Conservation (phyloP, 139 green algal genomes). For the Ettlia oleoabundans region DNA sequence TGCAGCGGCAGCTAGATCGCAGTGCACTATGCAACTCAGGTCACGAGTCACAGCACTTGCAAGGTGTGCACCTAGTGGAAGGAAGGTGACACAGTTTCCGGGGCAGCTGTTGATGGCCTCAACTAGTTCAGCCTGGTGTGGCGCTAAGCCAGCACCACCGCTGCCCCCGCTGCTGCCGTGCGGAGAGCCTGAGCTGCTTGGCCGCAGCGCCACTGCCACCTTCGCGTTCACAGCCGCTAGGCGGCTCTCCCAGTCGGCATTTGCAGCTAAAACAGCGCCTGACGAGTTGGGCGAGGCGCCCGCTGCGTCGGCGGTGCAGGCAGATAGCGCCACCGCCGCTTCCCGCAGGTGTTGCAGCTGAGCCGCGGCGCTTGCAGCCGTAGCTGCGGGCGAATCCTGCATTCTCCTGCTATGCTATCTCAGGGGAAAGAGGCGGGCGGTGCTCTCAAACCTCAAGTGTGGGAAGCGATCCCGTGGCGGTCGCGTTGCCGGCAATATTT, state of each 20-base stretch:
- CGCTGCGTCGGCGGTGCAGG: not conserved
- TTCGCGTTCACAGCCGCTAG: slow-evolving; percentile 17
- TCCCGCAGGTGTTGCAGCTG: not conserved
- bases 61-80: slow-evolving; percentile 28
- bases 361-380: not conserved
- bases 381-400: not conserved
- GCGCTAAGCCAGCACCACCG: no score
- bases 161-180: no score
- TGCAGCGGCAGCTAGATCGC: no score
- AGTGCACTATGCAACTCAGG: no score
- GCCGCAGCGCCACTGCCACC: not conserved
- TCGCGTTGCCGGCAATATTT: no score
- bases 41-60: no score
- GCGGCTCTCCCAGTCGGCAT: slow-evolving; percentile 20
- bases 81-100: slow-evolving; percentile 27
- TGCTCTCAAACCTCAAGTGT: no score
- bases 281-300: not conserved
- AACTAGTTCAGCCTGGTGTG: slow-evolving; percentile 3
- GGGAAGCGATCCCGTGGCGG: no score
- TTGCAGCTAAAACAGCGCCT: not conserved
- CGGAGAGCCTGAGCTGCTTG: no score
- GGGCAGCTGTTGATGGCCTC: not conserved
- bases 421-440: no score
- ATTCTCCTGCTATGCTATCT: not conserved
- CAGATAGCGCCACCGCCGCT: slow-evolving; percentile 1